Conservation (phyloP, 2,329 filamentous ascomycete genomes). For the Fusarium nodosum region DNA sequence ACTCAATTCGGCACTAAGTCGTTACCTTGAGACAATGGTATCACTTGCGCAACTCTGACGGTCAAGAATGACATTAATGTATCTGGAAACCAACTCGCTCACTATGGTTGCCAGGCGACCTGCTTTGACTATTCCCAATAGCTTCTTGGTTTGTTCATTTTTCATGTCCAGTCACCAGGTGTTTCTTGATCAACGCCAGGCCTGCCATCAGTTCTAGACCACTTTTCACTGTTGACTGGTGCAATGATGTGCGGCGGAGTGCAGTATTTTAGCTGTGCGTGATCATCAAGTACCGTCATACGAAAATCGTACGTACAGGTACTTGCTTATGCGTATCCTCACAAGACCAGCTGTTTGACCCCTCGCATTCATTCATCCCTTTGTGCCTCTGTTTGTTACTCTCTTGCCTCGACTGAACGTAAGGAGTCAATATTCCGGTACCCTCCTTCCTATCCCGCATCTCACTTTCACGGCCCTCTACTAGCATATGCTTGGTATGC, state of each 20-base stretch:
- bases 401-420: conserved; percentile 8
- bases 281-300: conserved; percentile 55
- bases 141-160: conserved; percentile 4
- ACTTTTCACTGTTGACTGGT: conserved; percentile 39
- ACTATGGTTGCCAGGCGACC: conserved; percentile 18
- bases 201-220: conserved; percentile 46
- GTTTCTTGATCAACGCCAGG: conserved; percentile 31
- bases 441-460: conserved; percentile 16
- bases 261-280: conserved; percentile 54
- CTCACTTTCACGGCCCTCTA: conserved; percentile 1
- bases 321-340: conserved; percentile 48
- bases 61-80: conserved; percentile 26
- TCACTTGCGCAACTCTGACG: conserved; percentile 42
- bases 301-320: conserved; percentile 53
- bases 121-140: conserved; percentile 6
- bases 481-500: conserved; percentile 9
- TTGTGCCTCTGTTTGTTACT: conserved; percentile 25
- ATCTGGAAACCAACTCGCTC: conserved; percentile 26
- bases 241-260: conserved; percentile 43
- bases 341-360: conserved; percentile 23
- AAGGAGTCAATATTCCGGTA: conserved; percentile 30
- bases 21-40: conserved; percentile 47
- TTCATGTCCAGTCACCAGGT: conserved; percentile 5
- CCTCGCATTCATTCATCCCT: conserved; percentile 28
- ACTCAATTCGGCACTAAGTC: conserved; percentile 38